Conservation (phyloP, 2,329 filamentous ascomycete genomes). For the Parastagonospora avenae region DNA sequence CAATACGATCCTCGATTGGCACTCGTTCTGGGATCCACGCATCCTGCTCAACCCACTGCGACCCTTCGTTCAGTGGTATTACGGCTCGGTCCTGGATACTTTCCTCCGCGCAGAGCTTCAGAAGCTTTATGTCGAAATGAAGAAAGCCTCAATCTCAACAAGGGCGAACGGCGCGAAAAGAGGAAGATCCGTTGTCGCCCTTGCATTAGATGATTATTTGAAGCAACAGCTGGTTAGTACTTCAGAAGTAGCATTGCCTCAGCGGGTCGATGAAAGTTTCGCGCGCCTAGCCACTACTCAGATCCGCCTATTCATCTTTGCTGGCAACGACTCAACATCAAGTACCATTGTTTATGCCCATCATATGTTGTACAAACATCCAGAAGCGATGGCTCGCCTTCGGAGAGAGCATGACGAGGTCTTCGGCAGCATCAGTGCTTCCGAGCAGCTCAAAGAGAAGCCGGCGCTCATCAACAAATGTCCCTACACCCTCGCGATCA, state of each 20-base stretch:
- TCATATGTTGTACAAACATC: constrained; percentile 29
- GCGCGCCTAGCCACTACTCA: constrained; percentile 24
- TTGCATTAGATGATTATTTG: not conserved
- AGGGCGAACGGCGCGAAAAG: not conserved
- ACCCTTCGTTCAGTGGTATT: not conserved
- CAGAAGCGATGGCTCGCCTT: constrained; percentile 22
- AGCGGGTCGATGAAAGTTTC: constrained; percentile 11
- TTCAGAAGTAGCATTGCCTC: not conserved
- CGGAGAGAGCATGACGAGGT: constrained; percentile 35
- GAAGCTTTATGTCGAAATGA: too few species aligned
- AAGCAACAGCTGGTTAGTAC: not conserved
- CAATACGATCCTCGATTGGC: not conserved
- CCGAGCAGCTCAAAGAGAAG: constrained; percentile 3
- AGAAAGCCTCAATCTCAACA: too few species aligned
- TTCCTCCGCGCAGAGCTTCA: not conserved
- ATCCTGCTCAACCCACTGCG: not conserved
- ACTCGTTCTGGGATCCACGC: not conserved
- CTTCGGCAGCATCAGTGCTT: constrained; percentile 21
- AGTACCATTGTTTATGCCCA: constrained; percentile 31
- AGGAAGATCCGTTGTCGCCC: not conserved
- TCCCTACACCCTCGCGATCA: constrained; percentile 35
- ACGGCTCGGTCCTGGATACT: not conserved
- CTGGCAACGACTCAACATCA: constrained; percentile 37
- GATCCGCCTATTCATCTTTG: constrained; percentile 39
- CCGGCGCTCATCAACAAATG: constrained; percentile 31